Conservation (phyloP, 2,329 filamentous ascomycete species). For the Fusarium sp. region DNA sequence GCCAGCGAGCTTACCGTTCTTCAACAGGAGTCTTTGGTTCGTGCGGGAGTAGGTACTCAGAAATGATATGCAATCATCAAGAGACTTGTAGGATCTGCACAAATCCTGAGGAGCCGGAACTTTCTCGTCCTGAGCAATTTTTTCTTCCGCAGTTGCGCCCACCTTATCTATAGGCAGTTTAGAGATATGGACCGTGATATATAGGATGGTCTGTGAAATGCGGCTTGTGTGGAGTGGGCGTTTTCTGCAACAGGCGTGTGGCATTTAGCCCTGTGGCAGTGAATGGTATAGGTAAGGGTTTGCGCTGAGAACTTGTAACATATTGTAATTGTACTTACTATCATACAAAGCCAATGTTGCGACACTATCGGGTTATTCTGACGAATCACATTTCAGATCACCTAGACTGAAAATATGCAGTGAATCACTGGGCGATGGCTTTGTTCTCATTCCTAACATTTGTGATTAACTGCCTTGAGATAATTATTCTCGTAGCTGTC, state of each 20-base stretch:
- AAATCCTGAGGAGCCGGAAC: not conserved
- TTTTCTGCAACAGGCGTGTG: not conserved
- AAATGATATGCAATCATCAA: not conserved
- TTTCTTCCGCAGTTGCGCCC: not conserved
- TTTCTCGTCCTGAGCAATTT: not conserved
- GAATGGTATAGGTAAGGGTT: not conserved
- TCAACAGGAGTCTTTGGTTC: not conserved
- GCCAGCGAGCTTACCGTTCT: not conserved
- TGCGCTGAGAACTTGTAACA: not conserved
- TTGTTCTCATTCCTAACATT: fast-evolving
- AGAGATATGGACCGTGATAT: too few relatives aligned
- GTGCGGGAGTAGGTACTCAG: not conserved
- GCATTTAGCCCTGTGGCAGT: not conserved
- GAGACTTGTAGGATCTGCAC: not conserved
- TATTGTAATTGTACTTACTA: not conserved
- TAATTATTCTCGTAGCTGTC: fast-evolving
- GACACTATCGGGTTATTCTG: not conserved
- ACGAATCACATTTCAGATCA: not conserved
- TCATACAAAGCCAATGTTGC: not conserved
- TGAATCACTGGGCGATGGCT: not conserved
- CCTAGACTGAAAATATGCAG: not conserved
- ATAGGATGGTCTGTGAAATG: too few relatives aligned
- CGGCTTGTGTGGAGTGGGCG: not conserved
- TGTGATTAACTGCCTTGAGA: not conserved
- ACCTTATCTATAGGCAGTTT: not conserved